Evolutionary conservation across 495 filamentous ascomycete genomes (phyloP).

Genomic region (Aspergillus ostianus): DNA sequence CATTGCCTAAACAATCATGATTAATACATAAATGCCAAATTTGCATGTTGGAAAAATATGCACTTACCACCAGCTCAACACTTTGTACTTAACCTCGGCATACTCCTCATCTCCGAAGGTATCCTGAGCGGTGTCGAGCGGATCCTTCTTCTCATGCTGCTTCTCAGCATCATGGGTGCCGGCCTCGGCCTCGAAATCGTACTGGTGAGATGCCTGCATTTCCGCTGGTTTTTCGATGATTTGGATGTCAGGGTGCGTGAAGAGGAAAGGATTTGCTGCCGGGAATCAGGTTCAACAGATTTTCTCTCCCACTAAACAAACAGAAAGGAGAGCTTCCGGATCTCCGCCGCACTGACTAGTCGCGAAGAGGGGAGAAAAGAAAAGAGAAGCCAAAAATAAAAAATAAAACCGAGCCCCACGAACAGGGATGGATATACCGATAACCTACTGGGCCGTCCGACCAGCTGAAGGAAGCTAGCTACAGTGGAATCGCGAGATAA

Average conservation of each 20-base stretch:
- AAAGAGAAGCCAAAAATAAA: conserved; percentile 1
- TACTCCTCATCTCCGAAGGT: conserved; percentile 45
- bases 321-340: background rate
- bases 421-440: background rate
- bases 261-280: background rate
- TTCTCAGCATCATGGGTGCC: conserved; percentile 5
- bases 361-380: background rate
- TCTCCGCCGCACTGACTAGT: background rate
- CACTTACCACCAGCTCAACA: conserved; percentile 44
- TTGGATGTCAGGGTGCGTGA: background rate
- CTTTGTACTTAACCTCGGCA: conserved; percentile 45
- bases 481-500: background rate
- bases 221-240: background rate
- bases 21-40: conserved; percentile 4
- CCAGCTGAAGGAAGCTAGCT: background rate
- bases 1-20: conserved; percentile 26
- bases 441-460: background rate
- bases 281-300: background rate
- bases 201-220: background rate
- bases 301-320: background rate
- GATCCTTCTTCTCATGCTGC: conserved; percentile 3
- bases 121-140: conserved; percentile 15
- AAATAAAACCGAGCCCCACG: background rate
- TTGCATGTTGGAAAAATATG: background rate
- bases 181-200: conserved; percentile 5